phyloP scores from a whole-genome alignment of 1,139 yeast species.

The Diutina sp. region DNA sequence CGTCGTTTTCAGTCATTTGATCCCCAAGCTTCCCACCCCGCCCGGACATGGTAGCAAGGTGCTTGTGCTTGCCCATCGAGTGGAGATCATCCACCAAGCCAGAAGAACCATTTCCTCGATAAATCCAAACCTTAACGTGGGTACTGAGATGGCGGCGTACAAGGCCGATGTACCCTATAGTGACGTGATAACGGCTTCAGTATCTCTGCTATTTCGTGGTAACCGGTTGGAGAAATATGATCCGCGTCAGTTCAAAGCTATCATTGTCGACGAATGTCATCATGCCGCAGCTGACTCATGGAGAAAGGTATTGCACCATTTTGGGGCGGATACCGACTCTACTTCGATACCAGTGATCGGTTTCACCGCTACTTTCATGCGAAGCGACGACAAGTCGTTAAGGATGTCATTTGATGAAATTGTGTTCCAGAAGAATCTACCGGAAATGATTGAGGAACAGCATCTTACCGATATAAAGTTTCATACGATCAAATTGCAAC shows the following conservation, averaged over 20 bases:
- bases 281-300: conserved; percentile 77
- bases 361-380: conserved; percentile 68
- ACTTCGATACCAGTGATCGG: conserved; percentile 40
- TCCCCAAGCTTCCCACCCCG: conserved; percentile 31
- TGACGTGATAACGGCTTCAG: conserved; percentile 70
- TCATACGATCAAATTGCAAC: conserved; percentile 37
- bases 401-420: conserved; percentile 57
- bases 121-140: conserved; percentile 42
- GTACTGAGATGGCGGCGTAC: conserved; percentile 59
- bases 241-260: conserved; percentile 49
- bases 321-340: conserved; percentile 36
- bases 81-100: conserved; percentile 71
- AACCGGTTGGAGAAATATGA: conserved; percentile 41
- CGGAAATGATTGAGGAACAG: conserved; percentile 56
- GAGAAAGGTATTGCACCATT: conserved; percentile 40
- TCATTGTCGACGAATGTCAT: conserved; percentile 88
- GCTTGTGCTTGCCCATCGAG: conserved; percentile 68
- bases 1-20: conserved; percentile 61
- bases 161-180: conserved; percentile 23
- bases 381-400: conserved; percentile 57
- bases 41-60: conserved; percentile 30
- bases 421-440: conserved; percentile 54
- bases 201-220: conserved; percentile 44
- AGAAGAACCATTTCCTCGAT: conserved; percentile 30
- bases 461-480: conserved; percentile 64